phyloP scores from a whole-genome alignment of 2,329 filamentous ascomycete species.

The Aureobasidium leucospermi region DNA sequence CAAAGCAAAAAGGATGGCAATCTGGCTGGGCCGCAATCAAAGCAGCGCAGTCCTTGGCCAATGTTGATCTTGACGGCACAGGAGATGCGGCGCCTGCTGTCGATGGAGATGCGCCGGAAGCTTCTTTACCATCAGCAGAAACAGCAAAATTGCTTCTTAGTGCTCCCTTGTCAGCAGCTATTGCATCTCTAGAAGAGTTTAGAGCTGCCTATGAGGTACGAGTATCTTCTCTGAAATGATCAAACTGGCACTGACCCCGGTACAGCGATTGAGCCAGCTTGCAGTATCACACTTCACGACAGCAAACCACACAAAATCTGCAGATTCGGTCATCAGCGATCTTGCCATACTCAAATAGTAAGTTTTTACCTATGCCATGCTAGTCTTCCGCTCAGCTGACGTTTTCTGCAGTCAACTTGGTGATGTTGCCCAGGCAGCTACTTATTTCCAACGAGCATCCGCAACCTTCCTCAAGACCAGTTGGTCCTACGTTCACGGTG shows the following conservation, averaged over 20 bases:
- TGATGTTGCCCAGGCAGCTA: constrained; percentile 66
- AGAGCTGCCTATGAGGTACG: constrained; percentile 34
- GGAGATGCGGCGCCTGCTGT: constrained; percentile 6
- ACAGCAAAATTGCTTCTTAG: constrained; percentile 14
- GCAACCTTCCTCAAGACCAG: constrained; percentile 69
- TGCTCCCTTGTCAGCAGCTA: constrained; percentile 25
- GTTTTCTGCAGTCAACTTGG: constrained; percentile 44
- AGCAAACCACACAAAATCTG: constrained; percentile 69
- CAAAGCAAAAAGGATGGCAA: constrained; percentile 64
- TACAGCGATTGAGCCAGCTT: constrained; percentile 71
- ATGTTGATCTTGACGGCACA: constrained; percentile 31
- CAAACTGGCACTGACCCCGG: background rate
- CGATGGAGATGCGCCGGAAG: background rate
- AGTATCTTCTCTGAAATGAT: background rate
- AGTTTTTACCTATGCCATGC: background rate
- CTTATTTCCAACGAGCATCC: constrained; percentile 70
- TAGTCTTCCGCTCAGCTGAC: background rate
- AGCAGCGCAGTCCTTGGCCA: constrained; percentile 25
- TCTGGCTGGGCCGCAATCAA: constrained; percentile 57
- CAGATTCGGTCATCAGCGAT: constrained; percentile 72
- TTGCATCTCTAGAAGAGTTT: constrained; percentile 32
- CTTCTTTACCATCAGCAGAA: background rate
- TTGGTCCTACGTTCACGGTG: constrained; percentile 74
- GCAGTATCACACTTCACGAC: constrained; percentile 76
- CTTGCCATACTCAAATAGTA: constrained; percentile 70